Base-by-base conservation (phyloP, 2,329 filamentous ascomycete species). In the Scolecobasidium constrictum region DNA sequence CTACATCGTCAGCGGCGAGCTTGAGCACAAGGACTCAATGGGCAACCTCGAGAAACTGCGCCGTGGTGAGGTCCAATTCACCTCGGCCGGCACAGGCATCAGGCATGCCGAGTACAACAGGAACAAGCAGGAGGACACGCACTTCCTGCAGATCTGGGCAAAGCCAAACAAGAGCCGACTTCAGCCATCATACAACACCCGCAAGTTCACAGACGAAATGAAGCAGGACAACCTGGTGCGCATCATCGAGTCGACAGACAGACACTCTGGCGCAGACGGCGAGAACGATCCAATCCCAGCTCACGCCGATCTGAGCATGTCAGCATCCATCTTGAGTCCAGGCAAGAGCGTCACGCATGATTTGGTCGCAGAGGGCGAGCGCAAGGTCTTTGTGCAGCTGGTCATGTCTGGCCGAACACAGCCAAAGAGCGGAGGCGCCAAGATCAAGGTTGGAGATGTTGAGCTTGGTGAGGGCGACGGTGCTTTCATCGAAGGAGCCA, bases 71-170 rank as follows among this genome's bases (percentile, higher is more conserved):
- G 83, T 94, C 35, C 86, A 94, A 56, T 94, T 93, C 62, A 94
- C 86, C 7, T 87, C 81, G 12, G 86, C 84, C n/a, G 86, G 86
- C 43, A 86, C 77, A 4, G 76, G 77, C 4, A 80, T 94, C 53
- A 76, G 85, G 2, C 86, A 94, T 61, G 83, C 78, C 5, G 86
- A 94, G 63, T 78, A 81, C 63, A 92, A 90, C 61, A 79, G 92
- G 62, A 78, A 86, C 58, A 59, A 66, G 42, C 64, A 72, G 12
- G 75, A 84, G 35, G 77, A 81, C 18, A 82, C 86, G 11, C 86
- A 93, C 57, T 93, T 93, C 56, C 65, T 94, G 23, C 86, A 94
- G 62, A 93, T 94, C 53, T 94, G 86, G 86, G 85, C 81, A 1
- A 67, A 85, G 39, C 86, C 86, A 0, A 88, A 86, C 74, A 78